These are phyloP conservation scores for Debaryomyces prosopidis DNA, from an alignment of 805 yeast genomes.

Conservation along the genomic window DNA sequence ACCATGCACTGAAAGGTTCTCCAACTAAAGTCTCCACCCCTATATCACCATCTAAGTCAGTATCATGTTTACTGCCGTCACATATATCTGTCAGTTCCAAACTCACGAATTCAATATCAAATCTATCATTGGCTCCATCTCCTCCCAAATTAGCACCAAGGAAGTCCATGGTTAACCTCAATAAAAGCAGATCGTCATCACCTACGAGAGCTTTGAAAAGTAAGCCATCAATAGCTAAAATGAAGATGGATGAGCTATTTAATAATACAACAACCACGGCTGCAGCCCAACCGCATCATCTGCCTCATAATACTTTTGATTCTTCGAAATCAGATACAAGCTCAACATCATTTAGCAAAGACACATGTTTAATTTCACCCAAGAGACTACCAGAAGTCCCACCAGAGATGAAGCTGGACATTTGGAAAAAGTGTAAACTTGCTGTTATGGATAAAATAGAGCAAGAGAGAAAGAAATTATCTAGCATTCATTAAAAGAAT, in stretches of 20 bases:
- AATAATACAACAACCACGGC: conserved; percentile 22
- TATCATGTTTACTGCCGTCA: neutral
- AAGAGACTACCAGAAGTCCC: conserved; percentile 1
- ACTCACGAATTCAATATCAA: conserved; percentile 6
- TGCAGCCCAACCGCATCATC: neutral
- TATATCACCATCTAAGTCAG: conserved; percentile 1
- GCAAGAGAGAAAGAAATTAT: conserved; percentile 12
- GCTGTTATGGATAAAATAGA: conserved; percentile 26
- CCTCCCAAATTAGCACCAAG: conserved; percentile 10
- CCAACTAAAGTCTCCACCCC: neutral
- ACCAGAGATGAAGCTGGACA: conserved; percentile 12
- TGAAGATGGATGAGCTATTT: conserved; percentile 22
- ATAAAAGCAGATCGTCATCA: conserved; percentile 5
- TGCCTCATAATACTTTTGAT: neutral
- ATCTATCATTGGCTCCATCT: conserved; percentile 5
- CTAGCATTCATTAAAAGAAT: neutral
- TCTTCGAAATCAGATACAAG: neutral
- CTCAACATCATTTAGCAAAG: neutral
- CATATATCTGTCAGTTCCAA: neutral
- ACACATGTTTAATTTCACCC: neutral
- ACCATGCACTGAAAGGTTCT: conserved; percentile 3
- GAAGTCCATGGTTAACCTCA: conserved; percentile 10
- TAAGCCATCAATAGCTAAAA: conserved; percentile 25
- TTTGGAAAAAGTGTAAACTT: conserved; percentile 28
- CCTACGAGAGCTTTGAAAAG: conserved; percentile 13